phyloP scores from a whole-genome alignment of 306 rosid species.

The Cucurbita argyrosperma region DNA sequence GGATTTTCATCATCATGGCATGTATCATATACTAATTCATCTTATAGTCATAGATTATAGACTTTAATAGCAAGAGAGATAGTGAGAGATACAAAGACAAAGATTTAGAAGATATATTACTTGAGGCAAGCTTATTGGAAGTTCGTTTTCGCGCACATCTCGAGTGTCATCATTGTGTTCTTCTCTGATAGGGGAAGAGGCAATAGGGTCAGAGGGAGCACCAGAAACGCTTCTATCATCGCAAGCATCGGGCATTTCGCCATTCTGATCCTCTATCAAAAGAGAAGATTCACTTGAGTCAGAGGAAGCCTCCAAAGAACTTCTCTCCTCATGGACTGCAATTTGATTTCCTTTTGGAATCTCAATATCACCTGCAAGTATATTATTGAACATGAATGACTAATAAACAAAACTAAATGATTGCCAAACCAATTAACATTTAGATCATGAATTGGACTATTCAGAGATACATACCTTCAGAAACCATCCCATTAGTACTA shows the following conservation, averaged over 20 bases:
- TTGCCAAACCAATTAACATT: not conserved
- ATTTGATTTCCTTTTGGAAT: conserved; percentile 13
- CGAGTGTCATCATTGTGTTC: conserved; percentile 19
- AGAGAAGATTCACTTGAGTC: conserved; percentile 19
- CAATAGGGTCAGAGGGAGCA: conserved; percentile 24
- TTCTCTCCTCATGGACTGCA: conserved; percentile 17
- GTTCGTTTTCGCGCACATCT: conserved; percentile 19
- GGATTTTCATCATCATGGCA: not conserved
- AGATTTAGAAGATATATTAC: conserved; percentile 26
- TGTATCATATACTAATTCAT: not conserved
- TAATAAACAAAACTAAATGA: not conserved
- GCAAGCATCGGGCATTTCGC: conserved; percentile 19
- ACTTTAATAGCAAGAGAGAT: not conserved
- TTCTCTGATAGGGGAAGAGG: conserved; percentile 17
- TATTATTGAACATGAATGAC: conserved; percentile 3
- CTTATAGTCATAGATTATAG: not conserved
- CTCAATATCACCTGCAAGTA: conserved; percentile 36
- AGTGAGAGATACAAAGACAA: not conserved
- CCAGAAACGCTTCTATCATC: conserved; percentile 21
- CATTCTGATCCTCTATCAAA: conserved; percentile 20
- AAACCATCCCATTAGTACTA: conserved; percentile 24
- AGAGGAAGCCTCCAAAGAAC: conserved; percentile 26
- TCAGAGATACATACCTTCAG: conserved; percentile 40
- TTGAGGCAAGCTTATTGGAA: conserved; percentile 30
- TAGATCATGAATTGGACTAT: not conserved